phyloP scores from a whole-genome alignment of 1,139 yeast genomes.

The Maudiozyma humilis region DNA sequence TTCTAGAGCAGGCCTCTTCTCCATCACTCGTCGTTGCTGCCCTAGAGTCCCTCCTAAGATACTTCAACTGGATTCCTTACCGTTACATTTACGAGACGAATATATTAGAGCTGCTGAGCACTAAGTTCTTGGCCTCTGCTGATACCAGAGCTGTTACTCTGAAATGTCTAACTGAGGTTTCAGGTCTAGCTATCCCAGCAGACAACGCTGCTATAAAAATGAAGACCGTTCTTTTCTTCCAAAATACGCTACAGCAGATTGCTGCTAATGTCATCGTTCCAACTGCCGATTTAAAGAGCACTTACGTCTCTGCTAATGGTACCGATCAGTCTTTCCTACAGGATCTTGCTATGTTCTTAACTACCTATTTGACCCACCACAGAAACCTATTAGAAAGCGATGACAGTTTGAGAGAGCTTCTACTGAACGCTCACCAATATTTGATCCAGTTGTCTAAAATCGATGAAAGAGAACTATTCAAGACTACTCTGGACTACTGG shows the following conservation, averaged over 20 bases:
- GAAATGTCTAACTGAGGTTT: conserved; percentile 87
- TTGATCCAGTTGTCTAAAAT: conserved; percentile 79
- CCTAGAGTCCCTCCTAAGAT: conserved; percentile 70
- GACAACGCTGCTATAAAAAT: conserved; percentile 43
- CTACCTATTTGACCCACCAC: conserved; percentile 76
- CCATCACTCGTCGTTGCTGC: conserved; percentile 82
- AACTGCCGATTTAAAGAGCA: conserved; percentile 59
- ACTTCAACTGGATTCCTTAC: conserved; percentile 90
- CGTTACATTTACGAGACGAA: conserved; percentile 86
- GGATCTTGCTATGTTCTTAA: conserved; percentile 87
- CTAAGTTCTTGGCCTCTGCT: conserved; percentile 67
- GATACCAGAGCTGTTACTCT: conserved; percentile 79
- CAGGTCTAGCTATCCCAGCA: conserved; percentile 52
- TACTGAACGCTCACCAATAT: conserved; percentile 68
- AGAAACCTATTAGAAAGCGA: conserved; percentile 63
- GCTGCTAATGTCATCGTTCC: conserved; percentile 60
- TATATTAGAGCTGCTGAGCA: conserved; percentile 59
- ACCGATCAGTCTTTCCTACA: conserved; percentile 90
- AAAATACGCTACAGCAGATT: conserved; percentile 64
- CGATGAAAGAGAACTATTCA: conserved; percentile 92
- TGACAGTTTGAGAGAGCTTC: conserved; percentile 48
- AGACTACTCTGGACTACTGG: conserved; percentile 95
- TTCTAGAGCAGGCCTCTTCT: conserved; percentile 77
- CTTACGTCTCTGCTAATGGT: conserved; percentile 69
- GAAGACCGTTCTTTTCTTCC: conserved; percentile 64